A percentile compares a stretch with the other conserved stretches of the same genome.
Evolutionary conservation across 2,329 filamentous ascomycete genomes (phyloP).

Genomic region (Rugonectria rugulosa): DNA sequence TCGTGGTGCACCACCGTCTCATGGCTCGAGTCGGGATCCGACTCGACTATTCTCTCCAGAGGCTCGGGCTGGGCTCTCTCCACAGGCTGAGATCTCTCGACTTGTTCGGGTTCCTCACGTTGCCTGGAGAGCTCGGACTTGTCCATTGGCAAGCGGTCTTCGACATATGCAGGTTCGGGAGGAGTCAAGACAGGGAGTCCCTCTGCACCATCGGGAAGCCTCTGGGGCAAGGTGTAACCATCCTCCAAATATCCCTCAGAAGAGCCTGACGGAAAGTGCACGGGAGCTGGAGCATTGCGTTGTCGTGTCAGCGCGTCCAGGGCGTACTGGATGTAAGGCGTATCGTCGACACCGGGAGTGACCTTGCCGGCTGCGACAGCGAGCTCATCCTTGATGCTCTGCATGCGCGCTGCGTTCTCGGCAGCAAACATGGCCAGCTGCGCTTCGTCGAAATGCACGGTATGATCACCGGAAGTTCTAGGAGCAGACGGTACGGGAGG

Average conservation of each 20-base stretch:
- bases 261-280: conserved; percentile 55
- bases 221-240: conserved; percentile 39
- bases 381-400: conserved; percentile 60
- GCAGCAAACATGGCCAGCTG: conserved; percentile 50
- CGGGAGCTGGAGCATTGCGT: conserved; percentile 66
- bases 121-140: neutral
- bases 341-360: conserved; percentile 84
- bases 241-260: conserved; percentile 43
- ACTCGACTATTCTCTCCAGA: conserved; percentile 13
- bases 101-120: neutral
- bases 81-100: neutral
- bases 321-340: conserved; percentile 88
- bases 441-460: conserved; percentile 49
- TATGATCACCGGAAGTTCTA: conserved; percentile 13
- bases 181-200: conserved; percentile 29
- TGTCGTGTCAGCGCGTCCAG: conserved; percentile 85
- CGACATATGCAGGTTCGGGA: conserved; percentile 39
- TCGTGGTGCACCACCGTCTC: conserved; percentile 31
- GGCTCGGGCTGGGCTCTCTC: neutral
- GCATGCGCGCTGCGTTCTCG: conserved; percentile 43
- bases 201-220: conserved; percentile 28
- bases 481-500: conserved; percentile 18
- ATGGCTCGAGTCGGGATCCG: conserved; percentile 26
- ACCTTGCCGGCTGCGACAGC: conserved; percentile 59
- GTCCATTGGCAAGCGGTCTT: conserved; percentile 37